Percentiles rank a stretch among this genome's conserved stretches.
phyloP scores from a whole-genome alignment of 495 filamentous ascomycete species.

The Penicillium macrosclerotiorum region DNA sequence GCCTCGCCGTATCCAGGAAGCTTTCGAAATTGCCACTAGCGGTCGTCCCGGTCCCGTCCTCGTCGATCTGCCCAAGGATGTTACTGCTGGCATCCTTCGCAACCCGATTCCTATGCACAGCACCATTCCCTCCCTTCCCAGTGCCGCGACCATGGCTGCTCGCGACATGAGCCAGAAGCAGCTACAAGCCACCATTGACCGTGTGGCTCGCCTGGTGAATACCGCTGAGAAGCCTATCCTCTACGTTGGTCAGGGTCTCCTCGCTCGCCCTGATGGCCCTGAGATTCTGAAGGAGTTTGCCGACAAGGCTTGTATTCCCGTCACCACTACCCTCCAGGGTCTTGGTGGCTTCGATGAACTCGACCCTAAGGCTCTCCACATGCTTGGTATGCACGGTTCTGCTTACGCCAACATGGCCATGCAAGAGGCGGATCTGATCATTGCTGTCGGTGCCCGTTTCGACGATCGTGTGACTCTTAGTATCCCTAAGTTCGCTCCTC shows the following conservation, averaged over 20 bases:
- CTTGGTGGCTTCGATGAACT: slow-evolving; percentile 60
- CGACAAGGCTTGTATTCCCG: slow-evolving; percentile 58
- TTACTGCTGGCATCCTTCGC: slow-evolving; percentile 51
- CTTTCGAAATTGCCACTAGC: slow-evolving; percentile 61
- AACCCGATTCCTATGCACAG: slow-evolving; percentile 56
- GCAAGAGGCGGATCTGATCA: slow-evolving; percentile 62
- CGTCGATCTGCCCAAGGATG: slow-evolving; percentile 61
- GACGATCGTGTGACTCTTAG: slow-evolving; percentile 60
- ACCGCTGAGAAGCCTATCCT: slow-evolving; percentile 59
- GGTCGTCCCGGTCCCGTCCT: slow-evolving; percentile 62
- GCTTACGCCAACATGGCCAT: slow-evolving; percentile 66
- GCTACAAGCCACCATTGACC: slow-evolving; percentile 47
- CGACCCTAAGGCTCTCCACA: slow-evolving; percentile 58
- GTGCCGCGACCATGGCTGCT: slow-evolving; percentile 56
- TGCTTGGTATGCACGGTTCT: slow-evolving; percentile 67
- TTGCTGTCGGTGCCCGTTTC: slow-evolving; percentile 63
- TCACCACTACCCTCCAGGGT: slow-evolving; percentile 66
- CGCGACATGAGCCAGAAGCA: slow-evolving; percentile 46
- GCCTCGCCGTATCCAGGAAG: slow-evolving; percentile 58
- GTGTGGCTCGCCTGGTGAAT: slow-evolving; percentile 55
- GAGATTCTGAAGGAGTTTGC: slow-evolving; percentile 53
- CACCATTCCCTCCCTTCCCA: slow-evolving; percentile 55
- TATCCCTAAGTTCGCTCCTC: slow-evolving; percentile 55
- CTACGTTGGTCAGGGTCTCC: slow-evolving; percentile 59
- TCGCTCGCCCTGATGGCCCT: slow-evolving; percentile 52